phyloP scores from a whole-genome alignment of 1,284 basidiomycete genomes.

The Leccinum pseudoinsigne region DNA sequence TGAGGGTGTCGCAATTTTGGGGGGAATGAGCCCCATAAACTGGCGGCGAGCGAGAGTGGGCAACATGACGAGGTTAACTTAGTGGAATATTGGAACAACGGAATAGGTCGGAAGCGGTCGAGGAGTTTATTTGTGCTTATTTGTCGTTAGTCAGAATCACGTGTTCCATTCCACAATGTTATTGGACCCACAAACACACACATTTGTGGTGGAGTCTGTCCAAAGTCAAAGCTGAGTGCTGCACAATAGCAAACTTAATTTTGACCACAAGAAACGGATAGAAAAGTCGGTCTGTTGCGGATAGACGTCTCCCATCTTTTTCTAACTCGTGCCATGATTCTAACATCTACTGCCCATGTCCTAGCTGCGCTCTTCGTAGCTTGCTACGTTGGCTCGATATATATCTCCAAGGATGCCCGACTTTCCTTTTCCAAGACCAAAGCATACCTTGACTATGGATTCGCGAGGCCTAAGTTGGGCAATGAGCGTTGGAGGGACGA shows the following conservation, averaged over 20 bases:
- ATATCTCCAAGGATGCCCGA: constrained; percentile 56
- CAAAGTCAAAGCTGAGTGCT: constrained; percentile 7
- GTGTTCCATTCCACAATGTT: background rate
- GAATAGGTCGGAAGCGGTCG: constrained; percentile 15
- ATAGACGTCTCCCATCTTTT: constrained; percentile 1
- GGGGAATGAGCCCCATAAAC: constrained; percentile 83
- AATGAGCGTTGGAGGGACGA: constrained; percentile 67
- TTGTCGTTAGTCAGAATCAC: constrained; percentile 25
- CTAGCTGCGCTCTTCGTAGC: constrained; percentile 49
- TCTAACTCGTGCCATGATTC: constrained; percentile 25
- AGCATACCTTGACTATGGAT: constrained; percentile 28
- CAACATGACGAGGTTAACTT: constrained; percentile 54
- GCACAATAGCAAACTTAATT: constrained; percentile 18
- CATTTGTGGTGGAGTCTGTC: constrained; percentile 2
- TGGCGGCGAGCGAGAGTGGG: constrained; percentile 81
- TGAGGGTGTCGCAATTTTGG: constrained; percentile 91
- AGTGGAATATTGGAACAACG: constrained; percentile 10
- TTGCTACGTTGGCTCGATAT: constrained; percentile 65
- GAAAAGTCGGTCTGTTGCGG: constrained; percentile 16
- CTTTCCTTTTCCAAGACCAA: constrained; percentile 44
- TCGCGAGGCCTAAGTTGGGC: constrained; percentile 30
- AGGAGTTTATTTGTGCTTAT: constrained; percentile 18
- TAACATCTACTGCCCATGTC: constrained; percentile 41
- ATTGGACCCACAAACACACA: constrained; percentile 14
- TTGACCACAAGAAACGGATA: constrained; percentile 19